A percentile compares a stretch with the other conserved stretches of the same genome.
These are phyloP conservation scores for Tylopilus microsporus DNA, from an alignment of 1,284 basidiomycete genomes.

Conservation along the genomic window DNA sequence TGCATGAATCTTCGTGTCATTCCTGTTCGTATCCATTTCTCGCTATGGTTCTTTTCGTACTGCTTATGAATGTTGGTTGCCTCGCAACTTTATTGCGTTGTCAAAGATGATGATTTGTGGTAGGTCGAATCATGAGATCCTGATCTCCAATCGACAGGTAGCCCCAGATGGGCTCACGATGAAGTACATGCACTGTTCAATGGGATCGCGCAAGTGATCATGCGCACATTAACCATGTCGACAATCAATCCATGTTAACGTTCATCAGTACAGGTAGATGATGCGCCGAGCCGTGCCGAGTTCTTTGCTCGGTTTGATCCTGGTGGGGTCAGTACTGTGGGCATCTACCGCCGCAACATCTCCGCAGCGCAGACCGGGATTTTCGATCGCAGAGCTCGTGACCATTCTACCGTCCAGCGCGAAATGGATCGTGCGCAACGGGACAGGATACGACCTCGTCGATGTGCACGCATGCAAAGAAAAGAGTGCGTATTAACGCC, in stretches of 20 bases:
- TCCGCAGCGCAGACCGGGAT: constrained; percentile 64
- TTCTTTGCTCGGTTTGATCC: constrained; percentile 64
- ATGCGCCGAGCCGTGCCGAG: constrained; percentile 59
- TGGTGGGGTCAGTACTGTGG: constrained; percentile 76
- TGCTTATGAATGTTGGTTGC: too few species aligned
- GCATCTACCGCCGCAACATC: constrained; percentile 74
- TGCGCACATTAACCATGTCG: constrained; percentile 35
- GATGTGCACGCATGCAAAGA: constrained; percentile 72
- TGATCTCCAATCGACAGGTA: constrained; percentile 38
- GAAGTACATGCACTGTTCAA: constrained; percentile 64
- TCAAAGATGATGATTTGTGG: constrained; percentile 27
- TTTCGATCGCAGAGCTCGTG: constrained; percentile 76
- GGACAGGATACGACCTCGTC: constrained; percentile 83
- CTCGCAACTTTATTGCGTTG: not conserved
- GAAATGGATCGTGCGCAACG: constrained; percentile 85
- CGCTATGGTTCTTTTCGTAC: too few species aligned
- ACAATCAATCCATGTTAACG: not conserved
- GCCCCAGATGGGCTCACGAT: constrained; percentile 73
- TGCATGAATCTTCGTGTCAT: not conserved
- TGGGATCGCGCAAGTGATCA: constrained; percentile 69
- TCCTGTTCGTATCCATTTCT: not conserved
- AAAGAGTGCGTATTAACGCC: constrained; percentile 46
- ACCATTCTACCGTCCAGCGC: constrained; percentile 54
- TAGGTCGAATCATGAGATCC: constrained; percentile 1
- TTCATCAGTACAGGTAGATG: constrained; percentile 20